Percentiles rank a stretch among this genome's conserved stretches.
These are phyloP conservation scores for Hypoxylon sp. DNA, from an alignment of 2,329 filamentous ascomycete species.

Conservation along the genomic window DNA sequence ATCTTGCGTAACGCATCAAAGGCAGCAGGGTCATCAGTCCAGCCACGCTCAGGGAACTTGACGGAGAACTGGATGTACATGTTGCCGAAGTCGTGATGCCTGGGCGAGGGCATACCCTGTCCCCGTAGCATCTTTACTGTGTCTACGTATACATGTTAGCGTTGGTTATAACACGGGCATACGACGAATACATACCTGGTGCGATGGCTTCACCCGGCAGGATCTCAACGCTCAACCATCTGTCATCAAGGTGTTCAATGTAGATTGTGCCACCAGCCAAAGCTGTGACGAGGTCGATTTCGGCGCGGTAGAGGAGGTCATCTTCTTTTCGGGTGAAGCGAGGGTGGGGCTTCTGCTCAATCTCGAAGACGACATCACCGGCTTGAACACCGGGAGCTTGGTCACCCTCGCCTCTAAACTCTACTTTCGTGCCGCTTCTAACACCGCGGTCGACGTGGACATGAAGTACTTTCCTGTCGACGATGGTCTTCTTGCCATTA, in stretches of 20 bases:
- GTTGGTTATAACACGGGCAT: constrained; percentile 5
- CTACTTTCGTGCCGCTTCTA: constrained; percentile 93
- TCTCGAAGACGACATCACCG: constrained; percentile 98
- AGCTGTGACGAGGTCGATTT: constrained; percentile 96
- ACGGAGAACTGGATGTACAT: constrained; percentile 98
- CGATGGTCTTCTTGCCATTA: constrained; percentile 96
- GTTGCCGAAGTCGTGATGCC: constrained; percentile 96
- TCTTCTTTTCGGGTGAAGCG: constrained; percentile 97
- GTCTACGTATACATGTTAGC: constrained; percentile 66
- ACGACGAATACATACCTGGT: constrained; percentile 75
- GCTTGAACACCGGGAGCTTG: constrained; percentile 93
- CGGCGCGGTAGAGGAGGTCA: constrained; percentile 93
- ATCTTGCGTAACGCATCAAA: constrained; percentile 86
- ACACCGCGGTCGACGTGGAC: constrained; percentile 98
- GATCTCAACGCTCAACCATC: constrained; percentile 95
- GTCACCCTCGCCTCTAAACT: constrained; percentile 97
- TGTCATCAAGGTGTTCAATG: constrained; percentile 96
- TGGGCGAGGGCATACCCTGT: constrained; percentile 96
- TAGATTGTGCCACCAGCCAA: constrained; percentile 91
- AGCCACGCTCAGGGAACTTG: constrained; percentile 91
- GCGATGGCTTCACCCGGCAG: constrained; percentile 94
- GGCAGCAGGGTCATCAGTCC: constrained; percentile 75
- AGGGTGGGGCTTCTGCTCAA: constrained; percentile 97
- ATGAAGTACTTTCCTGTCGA: constrained; percentile 98
- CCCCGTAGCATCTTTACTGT: constrained; percentile 94